Percentiles rank a stretch among this genome's conserved stretches.
Conservation (phyloP, 2,329 filamentous ascomycete genomes). For the Pseudogymnoascus sp. region DNA sequence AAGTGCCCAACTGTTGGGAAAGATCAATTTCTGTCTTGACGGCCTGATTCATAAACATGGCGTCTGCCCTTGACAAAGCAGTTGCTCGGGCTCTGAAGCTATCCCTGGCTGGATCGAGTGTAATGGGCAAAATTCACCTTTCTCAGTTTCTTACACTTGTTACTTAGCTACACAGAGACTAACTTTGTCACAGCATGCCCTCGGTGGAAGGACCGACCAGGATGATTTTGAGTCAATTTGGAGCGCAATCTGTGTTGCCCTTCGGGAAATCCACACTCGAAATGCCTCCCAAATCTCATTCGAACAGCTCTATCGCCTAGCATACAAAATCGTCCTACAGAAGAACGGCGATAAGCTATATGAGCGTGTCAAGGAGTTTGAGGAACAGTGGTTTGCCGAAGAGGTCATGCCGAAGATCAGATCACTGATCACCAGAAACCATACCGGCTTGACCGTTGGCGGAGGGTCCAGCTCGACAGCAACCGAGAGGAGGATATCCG, state of each 20-base stretch:
- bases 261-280: constrained; percentile 84
- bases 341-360: constrained; percentile 82
- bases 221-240: constrained; percentile 84
- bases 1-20: not conserved
- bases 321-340: constrained; percentile 87
- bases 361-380: constrained; percentile 69
- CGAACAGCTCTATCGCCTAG: constrained; percentile 87
- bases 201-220: constrained; percentile 25
- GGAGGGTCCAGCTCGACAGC: constrained; percentile 50
- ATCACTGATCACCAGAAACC: constrained; percentile 60
- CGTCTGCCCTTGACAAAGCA: not conserved
- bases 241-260: constrained; percentile 66
- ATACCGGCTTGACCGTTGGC: constrained; percentile 55
- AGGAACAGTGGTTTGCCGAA: constrained; percentile 70
- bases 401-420: constrained; percentile 67
- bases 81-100: not conserved
- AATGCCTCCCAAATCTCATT: constrained; percentile 87
- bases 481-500: constrained; percentile 70
- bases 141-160: not conserved
- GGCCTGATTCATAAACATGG: constrained; percentile 21
- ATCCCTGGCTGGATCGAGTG: not conserved
- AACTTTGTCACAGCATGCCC: not conserved
- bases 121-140: not conserved
- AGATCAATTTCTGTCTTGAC: not conserved
- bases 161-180: not conserved